Percentiles rank a stretch among this genome's conserved stretches.
Evolutionary conservation across 164 flowering plant species (phyloP).

Genomic region (Hamamelis virginiana): DNA sequence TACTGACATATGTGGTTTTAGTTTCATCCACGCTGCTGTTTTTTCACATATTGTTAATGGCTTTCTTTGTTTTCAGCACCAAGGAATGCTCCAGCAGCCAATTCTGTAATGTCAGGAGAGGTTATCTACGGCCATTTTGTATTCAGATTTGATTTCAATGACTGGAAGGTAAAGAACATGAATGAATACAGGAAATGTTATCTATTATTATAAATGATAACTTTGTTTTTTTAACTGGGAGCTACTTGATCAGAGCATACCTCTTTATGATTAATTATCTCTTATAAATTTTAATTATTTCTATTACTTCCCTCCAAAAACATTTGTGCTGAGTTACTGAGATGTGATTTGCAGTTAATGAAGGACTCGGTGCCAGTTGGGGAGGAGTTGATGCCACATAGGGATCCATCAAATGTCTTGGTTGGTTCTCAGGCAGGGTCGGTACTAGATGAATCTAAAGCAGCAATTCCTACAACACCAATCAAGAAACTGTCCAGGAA

Average conservation of each 20-base stretch:
- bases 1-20: background rate
- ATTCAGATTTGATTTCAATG: slow-evolving; percentile 79
- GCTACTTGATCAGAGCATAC: too few relatives aligned
- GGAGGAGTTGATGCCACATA: slow-evolving; percentile 52
- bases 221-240: too few relatives aligned
- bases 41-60: background rate
- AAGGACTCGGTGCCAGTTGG: slow-evolving; percentile 28
- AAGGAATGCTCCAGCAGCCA: slow-evolving; percentile 78
- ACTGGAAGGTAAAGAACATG: slow-evolving; percentile 73
- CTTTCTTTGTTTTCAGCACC: slow-evolving; percentile 54
- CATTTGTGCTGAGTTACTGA: too few relatives aligned
- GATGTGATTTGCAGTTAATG: slow-evolving; percentile 32
- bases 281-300: background rate
- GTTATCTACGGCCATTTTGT: slow-evolving; percentile 74
- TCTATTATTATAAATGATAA: too few relatives aligned
- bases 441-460: slow-evolving; percentile 16
- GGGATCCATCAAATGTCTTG: slow-evolving; percentile 14
- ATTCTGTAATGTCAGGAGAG: slow-evolving; percentile 51
- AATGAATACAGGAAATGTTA: too few relatives aligned
- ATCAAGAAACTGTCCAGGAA: slow-evolving; percentile 56
- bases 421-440: slow-evolving; percentile 17
- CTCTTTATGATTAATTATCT: too few relatives aligned
- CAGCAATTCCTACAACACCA: slow-evolving; percentile 39
- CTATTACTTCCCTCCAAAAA: background rate
- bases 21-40: background rate